Conservation (phyloP, 1,284 basidiomycete species). For the Moniliophthora roreri region DNA sequence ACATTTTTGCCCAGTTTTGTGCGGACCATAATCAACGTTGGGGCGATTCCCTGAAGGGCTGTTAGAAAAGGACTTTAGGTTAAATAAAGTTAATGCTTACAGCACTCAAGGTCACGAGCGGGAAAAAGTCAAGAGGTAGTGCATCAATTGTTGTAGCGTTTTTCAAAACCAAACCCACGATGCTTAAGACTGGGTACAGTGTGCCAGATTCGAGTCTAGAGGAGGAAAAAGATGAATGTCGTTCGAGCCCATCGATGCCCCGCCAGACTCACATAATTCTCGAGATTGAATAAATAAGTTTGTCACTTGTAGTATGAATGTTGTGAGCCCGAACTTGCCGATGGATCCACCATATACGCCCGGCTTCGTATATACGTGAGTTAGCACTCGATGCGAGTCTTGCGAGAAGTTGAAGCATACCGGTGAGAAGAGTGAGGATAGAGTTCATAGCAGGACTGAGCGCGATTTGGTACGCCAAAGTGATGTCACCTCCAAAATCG, state of each 20-base stretch:
- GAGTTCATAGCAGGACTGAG: not conserved
- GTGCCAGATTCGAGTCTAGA: constrained; percentile 4
- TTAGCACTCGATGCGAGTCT: not conserved
- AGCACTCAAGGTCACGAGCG: not conserved
- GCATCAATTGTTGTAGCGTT: not conserved
- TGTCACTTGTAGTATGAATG: not conserved
- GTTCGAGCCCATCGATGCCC: too few species aligned
- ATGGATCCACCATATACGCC: constrained; percentile 2
- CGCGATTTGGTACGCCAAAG: not conserved
- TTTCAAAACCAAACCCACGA: not conserved
- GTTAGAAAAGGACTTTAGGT: not conserved
- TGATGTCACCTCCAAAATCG: not conserved
- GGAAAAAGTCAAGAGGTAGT: not conserved
- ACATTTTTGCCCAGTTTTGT: constrained; percentile 2
- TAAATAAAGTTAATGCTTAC: not conserved
- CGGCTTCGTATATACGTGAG: not conserved
- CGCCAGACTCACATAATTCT: not conserved
- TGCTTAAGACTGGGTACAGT: not conserved
- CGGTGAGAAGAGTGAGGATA: constrained; percentile 1
- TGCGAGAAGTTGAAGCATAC: not conserved
- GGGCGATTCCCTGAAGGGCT: constrained; percentile 1
- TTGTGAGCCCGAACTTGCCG: not conserved
- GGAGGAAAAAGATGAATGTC: not conserved
- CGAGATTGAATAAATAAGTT: not conserved
- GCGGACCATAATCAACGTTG: constrained; percentile 4